Percentiles rank a stretch among this genome's conserved stretches.
phyloP scores from a whole-genome alignment of 768 basidiomycete genomes.

The Dioszegia crocea region DNA sequence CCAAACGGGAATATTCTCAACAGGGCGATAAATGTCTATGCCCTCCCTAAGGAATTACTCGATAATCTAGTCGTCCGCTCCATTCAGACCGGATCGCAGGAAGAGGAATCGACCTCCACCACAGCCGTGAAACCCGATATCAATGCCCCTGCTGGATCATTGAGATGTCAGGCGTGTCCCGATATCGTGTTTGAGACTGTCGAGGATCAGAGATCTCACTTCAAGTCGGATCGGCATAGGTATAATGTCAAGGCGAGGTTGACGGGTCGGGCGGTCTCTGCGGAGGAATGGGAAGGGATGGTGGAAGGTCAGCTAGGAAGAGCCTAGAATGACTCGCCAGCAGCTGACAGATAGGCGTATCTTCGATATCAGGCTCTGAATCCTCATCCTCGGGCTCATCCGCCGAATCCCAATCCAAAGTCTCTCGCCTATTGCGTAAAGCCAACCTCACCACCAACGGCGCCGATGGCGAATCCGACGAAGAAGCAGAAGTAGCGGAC shows the following conservation, averaged over 20 bases:
- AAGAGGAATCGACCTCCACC: background rate
- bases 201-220: slow-evolving; percentile 78
- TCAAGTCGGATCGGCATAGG: slow-evolving; percentile 94
- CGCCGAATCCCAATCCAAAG: slow-evolving; percentile 54
- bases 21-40: slow-evolving; percentile 56
- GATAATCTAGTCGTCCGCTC: slow-evolving; percentile 67
- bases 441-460: slow-evolving; percentile 50
- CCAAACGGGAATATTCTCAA: slow-evolving; percentile 13
- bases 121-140: background rate
- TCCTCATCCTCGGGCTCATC: slow-evolving; percentile 47
- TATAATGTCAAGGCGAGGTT: slow-evolving; percentile 85
- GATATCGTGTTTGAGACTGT: slow-evolving; percentile 67
- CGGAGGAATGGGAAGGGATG: slow-evolving; percentile 68
- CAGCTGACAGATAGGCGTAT: slow-evolving; percentile 27
- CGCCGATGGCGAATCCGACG: slow-evolving; percentile 29
- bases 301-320: slow-evolving; percentile 64
- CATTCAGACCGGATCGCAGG: slow-evolving; percentile 51
- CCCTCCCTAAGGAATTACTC: slow-evolving; percentile 66
- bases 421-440: slow-evolving; percentile 64
- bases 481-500: slow-evolving; percentile 42
- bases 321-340: background rate
- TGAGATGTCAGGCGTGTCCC: slow-evolving; percentile 46
- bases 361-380: slow-evolving; percentile 77
- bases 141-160: slow-evolving; percentile 6
- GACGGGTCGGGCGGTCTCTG: slow-evolving; percentile 58